These are phyloP conservation scores for Crucihimalaya himalaica DNA, from an alignment of 345 rosid genomes.

Conservation along the genomic window DNA sequence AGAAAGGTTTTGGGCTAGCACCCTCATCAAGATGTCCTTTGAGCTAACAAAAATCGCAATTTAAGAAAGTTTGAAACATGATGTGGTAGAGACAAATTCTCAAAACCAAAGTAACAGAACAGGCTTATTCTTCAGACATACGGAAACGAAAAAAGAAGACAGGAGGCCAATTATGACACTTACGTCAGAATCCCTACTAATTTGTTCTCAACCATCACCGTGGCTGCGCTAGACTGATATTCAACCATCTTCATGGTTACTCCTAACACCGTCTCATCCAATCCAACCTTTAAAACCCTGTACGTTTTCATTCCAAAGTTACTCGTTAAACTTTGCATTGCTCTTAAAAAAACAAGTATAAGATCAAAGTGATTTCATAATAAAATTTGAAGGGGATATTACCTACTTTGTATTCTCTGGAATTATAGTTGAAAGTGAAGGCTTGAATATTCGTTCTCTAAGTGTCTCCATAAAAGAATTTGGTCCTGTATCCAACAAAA, in stretches of 20 bases:
- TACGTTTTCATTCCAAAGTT: slow-evolving; percentile 18
- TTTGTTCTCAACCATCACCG: slow-evolving; percentile 74
- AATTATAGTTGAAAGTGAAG: slow-evolving; percentile 78
- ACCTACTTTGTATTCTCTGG: slow-evolving; percentile 99
- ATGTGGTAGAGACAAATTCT: not conserved
- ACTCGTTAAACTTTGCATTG: slow-evolving; percentile 10
- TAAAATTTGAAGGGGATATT: slow-evolving; percentile 49
- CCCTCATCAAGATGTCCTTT: slow-evolving; percentile 95
- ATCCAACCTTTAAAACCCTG: slow-evolving; percentile 81
- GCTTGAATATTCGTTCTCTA: slow-evolving; percentile 85
- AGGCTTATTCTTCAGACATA: not conserved
- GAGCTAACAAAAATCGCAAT: slow-evolving; percentile 56
- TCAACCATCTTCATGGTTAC: slow-evolving; percentile 89
- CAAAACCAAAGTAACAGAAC: not conserved
- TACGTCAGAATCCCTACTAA: slow-evolving; percentile 89
- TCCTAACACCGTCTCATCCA: slow-evolving; percentile 71
- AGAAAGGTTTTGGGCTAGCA: slow-evolving; percentile 74
- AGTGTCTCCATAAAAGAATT: slow-evolving; percentile 84
- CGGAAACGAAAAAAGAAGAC: not conserved
- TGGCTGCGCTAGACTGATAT: slow-evolving; percentile 64
- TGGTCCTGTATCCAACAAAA: slow-evolving; percentile 53
- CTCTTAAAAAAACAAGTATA: slow-evolving; percentile 7
- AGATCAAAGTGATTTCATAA: not conserved
- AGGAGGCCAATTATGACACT: slow-evolving; percentile 35
- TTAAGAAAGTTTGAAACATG: not conserved